phyloP scores from a whole-genome alignment of 768 basidiomycete species.

The Botryobasidium botryosum region DNA sequence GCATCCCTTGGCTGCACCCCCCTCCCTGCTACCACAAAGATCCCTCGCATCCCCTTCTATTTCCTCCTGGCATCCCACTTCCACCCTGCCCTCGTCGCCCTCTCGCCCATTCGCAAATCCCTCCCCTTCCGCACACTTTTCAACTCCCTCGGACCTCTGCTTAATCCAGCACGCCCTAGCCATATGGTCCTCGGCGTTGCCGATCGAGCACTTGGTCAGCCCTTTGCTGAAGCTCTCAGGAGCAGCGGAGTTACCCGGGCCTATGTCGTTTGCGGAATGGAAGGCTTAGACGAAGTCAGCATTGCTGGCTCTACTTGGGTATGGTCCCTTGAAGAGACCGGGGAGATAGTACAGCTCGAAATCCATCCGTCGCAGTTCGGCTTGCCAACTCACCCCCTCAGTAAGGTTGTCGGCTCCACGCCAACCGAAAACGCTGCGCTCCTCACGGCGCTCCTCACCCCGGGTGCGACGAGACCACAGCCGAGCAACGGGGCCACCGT shows the following conservation, averaged over 20 bases:
- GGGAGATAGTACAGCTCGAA: conserved; percentile 40
- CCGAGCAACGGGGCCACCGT: conserved; percentile 19
- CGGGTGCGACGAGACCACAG: conserved; percentile 21
- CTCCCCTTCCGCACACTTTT: conserved; percentile 94
- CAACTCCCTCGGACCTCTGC: conserved; percentile 85
- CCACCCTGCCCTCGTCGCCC: conserved; percentile 66
- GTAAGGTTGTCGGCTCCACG: conserved; percentile 51
- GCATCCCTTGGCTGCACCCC: conserved; percentile 58
- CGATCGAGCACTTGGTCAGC: conserved; percentile 56
- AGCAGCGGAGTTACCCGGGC: conserved; percentile 70
- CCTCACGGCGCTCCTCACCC: conserved; percentile 45
- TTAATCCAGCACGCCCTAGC: conserved; percentile 74
- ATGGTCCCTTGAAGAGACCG: conserved; percentile 54
- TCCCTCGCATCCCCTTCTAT: conserved; percentile 61
- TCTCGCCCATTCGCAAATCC: conserved; percentile 69
- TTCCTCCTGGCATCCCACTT: conserved; percentile 93
- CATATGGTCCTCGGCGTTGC: conserved; percentile 90
- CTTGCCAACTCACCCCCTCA: conserved; percentile 47
- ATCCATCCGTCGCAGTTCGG: conserved; percentile 63
- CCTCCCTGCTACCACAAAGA: conserved; percentile 27
- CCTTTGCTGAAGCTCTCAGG: conserved; percentile 72
- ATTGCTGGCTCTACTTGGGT: conserved; percentile 78
- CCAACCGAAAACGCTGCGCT: conserved; percentile 68
- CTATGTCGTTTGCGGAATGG: conserved; percentile 83
- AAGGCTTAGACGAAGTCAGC: conserved; percentile 87